Conservation (phyloP, 306 rosid genomes). For the Cajanus cajan region DNA sequence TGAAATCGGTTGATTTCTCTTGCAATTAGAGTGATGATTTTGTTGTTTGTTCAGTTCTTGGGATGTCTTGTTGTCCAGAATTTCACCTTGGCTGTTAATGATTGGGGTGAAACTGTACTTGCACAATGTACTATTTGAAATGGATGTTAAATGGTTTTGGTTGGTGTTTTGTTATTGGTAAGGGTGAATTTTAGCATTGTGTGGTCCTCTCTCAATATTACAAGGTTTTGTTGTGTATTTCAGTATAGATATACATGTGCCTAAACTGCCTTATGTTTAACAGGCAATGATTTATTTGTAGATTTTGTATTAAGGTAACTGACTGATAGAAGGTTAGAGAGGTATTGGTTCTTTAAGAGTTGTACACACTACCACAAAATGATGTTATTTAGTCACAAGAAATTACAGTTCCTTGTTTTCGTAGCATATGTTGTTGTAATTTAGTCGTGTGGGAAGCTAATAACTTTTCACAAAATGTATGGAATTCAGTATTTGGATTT, state of each 20-base stretch:
- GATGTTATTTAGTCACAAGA: neutral
- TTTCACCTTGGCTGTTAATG: too few species aligned
- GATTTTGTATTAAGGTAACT: neutral
- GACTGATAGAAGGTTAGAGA: neutral
- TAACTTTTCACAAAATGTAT: neutral
- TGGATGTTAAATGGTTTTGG: neutral
- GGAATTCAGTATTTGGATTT: slow-evolving; percentile 7
- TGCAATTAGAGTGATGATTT: neutral
- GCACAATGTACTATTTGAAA: neutral
- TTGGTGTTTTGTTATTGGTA: neutral
- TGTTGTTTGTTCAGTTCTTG: neutral
- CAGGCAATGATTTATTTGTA: neutral
- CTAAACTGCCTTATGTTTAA: neutral
- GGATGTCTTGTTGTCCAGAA: too few species aligned
- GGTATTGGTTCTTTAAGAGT: neutral
- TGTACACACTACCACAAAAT: too few species aligned
- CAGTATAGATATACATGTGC: neutral
- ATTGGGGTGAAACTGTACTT: neutral
- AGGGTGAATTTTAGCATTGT: neutral
- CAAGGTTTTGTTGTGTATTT: neutral
- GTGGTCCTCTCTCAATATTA: neutral
- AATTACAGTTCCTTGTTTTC: neutral
- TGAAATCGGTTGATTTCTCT: neutral
- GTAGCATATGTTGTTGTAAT: neutral
- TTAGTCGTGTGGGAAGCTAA: neutral